These are phyloP conservation scores for Rhododendron molle DNA, from an alignment of 148 eudicot genomes.

Conservation along the genomic window DNA sequence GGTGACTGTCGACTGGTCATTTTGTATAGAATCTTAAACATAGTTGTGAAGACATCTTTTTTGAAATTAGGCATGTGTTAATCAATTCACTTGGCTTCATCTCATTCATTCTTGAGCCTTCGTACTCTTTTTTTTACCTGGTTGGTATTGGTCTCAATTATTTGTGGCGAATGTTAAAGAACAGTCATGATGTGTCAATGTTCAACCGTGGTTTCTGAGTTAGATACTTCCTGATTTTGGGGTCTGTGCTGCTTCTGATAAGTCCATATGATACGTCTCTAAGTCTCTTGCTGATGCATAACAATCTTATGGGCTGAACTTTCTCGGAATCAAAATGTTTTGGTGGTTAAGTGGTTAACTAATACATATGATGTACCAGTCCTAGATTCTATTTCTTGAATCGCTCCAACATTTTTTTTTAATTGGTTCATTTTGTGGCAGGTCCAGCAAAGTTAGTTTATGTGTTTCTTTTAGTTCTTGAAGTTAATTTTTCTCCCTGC, in stretches of 20 bases:
- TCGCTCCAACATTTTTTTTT: background rate
- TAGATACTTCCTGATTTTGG: background rate
- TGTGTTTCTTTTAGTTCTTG: background rate
- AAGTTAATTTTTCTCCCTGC: background rate
- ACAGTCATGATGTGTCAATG: background rate
- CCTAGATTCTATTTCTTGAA: background rate
- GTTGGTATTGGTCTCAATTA: background rate
- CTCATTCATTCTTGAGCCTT: background rate
- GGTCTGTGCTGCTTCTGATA: background rate
- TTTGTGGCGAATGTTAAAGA: background rate
- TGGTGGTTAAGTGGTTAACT: background rate
- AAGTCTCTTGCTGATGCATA: background rate
- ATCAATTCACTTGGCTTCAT: background rate
- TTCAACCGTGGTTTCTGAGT: background rate
- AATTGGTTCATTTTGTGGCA: background rate
- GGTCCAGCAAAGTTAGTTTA: background rate
- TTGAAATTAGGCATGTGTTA: background rate
- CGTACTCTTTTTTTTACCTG: background rate
- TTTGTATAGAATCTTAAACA: background rate
- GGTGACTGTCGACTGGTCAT: constrained; percentile 1
- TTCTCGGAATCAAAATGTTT: background rate
- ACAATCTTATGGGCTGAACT: background rate
- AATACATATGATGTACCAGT: background rate
- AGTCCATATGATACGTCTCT: background rate
- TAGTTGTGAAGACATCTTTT: background rate